Conservation (phyloP, 176 grass and related monocot genomes). For the Triticum monococcum region DNA sequence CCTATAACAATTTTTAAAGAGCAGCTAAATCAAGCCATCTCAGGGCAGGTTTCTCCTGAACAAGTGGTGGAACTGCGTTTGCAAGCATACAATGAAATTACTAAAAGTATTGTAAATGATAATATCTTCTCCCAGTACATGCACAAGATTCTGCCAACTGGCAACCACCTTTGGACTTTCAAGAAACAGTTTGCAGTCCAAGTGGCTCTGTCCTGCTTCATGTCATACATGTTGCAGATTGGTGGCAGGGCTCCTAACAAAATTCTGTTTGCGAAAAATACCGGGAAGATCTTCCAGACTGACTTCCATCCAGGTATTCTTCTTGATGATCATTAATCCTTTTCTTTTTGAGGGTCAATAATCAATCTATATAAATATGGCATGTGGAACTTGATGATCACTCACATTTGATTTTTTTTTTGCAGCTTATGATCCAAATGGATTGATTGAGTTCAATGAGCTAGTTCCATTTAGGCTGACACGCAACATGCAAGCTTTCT, state of each 20-base stretch:
- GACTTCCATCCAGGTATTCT: conserved; percentile 97
- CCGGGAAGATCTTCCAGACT: conserved; percentile 96
- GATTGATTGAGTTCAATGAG: conserved; percentile 95
- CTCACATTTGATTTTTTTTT: conserved; percentile 30
- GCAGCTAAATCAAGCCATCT: conserved; percentile 95
- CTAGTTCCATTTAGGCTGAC: conserved; percentile 97
- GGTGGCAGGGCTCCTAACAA: conserved; percentile 97
- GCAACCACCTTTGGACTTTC: conserved; percentile 94
- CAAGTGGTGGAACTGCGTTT: conserved; percentile 81
- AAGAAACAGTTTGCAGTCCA: conserved; percentile 98
- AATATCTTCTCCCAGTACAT: conserved; percentile 98
- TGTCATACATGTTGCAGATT: conserved; percentile 98
- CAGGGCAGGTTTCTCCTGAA: conserved; percentile 92
- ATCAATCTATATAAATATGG: not conserved
- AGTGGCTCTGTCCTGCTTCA: conserved; percentile 94
- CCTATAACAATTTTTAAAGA: conserved; percentile 98
- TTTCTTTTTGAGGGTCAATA: not conserved
- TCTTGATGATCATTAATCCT: not conserved
- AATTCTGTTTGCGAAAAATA: conserved; percentile 98
- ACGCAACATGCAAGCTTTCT: conserved; percentile 97
- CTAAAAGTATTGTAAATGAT: conserved; percentile 89
- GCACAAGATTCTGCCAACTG: conserved; percentile 96
- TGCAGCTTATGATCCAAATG: conserved; percentile 96
- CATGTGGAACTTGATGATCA: not conserved
- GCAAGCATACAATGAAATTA: conserved; percentile 98